Evolutionary conservation across 2,329 filamentous ascomycete species (phyloP).

Genomic region (Beauveria australis): DNA sequence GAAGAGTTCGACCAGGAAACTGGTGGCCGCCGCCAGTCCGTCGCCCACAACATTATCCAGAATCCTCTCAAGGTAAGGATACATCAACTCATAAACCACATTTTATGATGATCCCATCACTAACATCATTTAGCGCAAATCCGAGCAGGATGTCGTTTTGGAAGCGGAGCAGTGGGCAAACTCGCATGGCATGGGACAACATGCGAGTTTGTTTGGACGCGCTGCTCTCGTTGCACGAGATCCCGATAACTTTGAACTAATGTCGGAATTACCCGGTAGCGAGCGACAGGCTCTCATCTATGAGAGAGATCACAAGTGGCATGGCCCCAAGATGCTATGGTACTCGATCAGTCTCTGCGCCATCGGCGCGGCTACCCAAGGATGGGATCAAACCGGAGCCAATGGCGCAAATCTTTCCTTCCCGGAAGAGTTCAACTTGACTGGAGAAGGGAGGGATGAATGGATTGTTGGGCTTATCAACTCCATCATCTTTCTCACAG

Average conservation of each 20-base stretch:
- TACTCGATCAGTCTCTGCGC: conserved; percentile 45
- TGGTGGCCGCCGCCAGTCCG: conserved; percentile 16
- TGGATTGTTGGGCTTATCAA: conserved; percentile 30
- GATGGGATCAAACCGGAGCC: conserved; percentile 57
- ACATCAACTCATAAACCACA: neutral
- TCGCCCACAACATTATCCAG: conserved; percentile 24
- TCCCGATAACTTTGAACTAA: conserved; percentile 17
- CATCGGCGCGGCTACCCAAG: conserved; percentile 47
- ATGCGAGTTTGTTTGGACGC: conserved; percentile 33
- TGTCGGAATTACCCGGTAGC: conserved; percentile 21
- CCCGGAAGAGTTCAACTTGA: conserved; percentile 33
- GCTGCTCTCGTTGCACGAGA: conserved; percentile 29
- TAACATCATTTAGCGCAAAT: conserved; percentile 18
- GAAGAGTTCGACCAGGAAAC: conserved; percentile 6
- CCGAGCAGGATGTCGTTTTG: conserved; percentile 15
- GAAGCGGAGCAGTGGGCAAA: conserved; percentile 45
- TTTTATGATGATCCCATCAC: neutral
- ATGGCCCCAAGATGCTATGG: conserved; percentile 35
- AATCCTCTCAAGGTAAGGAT: conserved; percentile 24
- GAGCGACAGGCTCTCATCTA: conserved; percentile 28
- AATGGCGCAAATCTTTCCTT: conserved; percentile 57
- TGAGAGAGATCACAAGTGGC: conserved; percentile 52
- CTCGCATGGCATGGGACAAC: conserved; percentile 38
- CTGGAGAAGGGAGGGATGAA: conserved; percentile 33
- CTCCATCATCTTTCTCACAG: conserved; percentile 28